Evolutionary conservation across 352 stramenopile species (phyloP).

Genomic region (Globisporangium camurandrum): DNA sequence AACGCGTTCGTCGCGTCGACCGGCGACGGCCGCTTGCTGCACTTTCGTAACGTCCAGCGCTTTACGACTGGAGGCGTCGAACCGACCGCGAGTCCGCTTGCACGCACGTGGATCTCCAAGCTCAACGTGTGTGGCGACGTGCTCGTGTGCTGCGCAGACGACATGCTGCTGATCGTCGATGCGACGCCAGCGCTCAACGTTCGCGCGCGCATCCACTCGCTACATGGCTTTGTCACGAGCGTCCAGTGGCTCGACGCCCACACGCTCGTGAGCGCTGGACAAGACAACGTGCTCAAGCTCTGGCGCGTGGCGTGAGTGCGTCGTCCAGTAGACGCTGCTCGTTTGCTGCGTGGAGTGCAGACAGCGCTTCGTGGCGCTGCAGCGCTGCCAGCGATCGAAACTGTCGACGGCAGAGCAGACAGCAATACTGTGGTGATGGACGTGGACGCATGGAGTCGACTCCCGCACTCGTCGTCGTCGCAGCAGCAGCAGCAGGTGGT

Average conservation of each 20-base stretch:
- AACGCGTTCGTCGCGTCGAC: conserved; percentile 38
- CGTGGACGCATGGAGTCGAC: conserved; percentile 1
- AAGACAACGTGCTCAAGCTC: conserved; percentile 71
- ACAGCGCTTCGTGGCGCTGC: conserved; percentile 42
- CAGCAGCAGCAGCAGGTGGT: not conserved
- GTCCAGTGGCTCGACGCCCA: conserved; percentile 41
- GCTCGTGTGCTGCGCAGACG: conserved; percentile 50
- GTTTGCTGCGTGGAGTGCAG: conserved; percentile 44
- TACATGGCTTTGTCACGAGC: conserved; percentile 59
- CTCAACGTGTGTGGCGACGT: conserved; percentile 33
- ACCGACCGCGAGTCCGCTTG: conserved; percentile 28
- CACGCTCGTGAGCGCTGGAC: conserved; percentile 38
- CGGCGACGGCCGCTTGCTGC: conserved; percentile 46
- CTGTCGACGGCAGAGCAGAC: conserved; percentile 61
- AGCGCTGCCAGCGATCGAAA: conserved; percentile 40
- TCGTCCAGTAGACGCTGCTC: conserved; percentile 4
- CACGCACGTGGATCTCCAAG: conserved; percentile 53
- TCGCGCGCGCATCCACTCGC: conserved; percentile 29
- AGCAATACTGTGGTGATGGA: conserved; percentile 19
- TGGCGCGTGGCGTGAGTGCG: conserved; percentile 32
- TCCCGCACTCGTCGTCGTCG: not conserved
- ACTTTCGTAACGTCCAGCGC: conserved; percentile 24
- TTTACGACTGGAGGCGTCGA: conserved; percentile 8
- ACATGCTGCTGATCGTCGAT: conserved; percentile 52
- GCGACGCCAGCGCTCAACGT: conserved; percentile 23